Base-by-base conservation (phyloP, 1,284 basidiomycete genomes). In the Meira nashicola region DNA sequence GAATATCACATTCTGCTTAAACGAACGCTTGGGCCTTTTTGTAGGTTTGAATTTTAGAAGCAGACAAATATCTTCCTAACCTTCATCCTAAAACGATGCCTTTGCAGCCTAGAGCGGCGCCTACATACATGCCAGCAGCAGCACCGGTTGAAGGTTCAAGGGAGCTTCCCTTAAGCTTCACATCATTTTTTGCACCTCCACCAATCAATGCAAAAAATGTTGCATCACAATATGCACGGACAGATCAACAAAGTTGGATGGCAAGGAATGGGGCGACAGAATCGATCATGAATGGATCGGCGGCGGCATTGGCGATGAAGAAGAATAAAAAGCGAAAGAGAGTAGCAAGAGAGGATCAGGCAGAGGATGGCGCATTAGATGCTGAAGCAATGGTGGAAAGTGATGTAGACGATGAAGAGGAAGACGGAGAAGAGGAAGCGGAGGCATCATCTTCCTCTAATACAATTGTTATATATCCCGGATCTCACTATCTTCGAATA, bases 401-500 rank as follows among this genome's bases (percentile, higher is more conserved):
- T 64, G 64, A 63, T 0, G 60, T 58, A 33, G 66, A 63, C 2
- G 60, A 63, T 8, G 65, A 57, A 6, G 38, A 44, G 19, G 58
- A 50, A 15, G 55, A 33, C 9, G 63, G 66, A 21, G 58, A 59
- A 17, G 64, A 68, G 46, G 62, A 60, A 37, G 58, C 9, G 15
- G 15, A 49, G 59, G 17, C 15, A 28, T 38, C 11, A 1, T 62
- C 66, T 4, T 70, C 65, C 5, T 54, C 67, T 25, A 62, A 51
- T 54, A 83, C 80, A 21, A 80, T 99, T 59, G 88, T 99, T 40
- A 89, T 99, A 58, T 95, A 99, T 73, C 92, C 90, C 1, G 95
- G 95, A 23, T 93, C 92, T 1, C 84, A 89, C 28, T 87, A 83
- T 71, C 81, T 96, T 39, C 86, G 92, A 28, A 86, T 99, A 50